Base-by-base conservation (phyloP, 441 rosid species). In the Aquilaria agallochum region DNA sequence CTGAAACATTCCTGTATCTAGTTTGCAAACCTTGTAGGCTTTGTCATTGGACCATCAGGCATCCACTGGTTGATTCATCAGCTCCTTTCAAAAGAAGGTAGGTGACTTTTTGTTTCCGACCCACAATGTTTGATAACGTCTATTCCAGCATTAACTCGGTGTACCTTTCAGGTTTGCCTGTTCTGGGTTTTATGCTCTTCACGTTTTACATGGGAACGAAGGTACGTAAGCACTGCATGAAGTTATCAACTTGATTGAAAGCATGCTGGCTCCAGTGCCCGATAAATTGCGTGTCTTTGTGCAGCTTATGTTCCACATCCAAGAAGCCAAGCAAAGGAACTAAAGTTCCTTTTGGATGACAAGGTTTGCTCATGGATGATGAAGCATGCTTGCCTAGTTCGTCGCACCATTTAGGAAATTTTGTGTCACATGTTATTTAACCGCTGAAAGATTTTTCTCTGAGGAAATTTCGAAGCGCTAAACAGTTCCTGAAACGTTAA, bases 1-100 rank as follows among this genome's bases (percentile, higher is more conserved):
- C 1, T 33, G 32, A 49, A 62, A 32, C 64, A 62, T 58, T 52
- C 60, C 63, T 15, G 30, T 50, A 14, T 72, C 81, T 81, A 91
- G 97, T 84, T 87, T 2, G 99, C 96, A 48, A 94, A 91, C 73
- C 97, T 94, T 58, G 92, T 81, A 60, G 99, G 97, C 68, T 94
- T 87, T 79, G 96, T 94, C 55, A 75, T 94, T 53, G 96, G 97
- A 59, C 96, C 96, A 40, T 86, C 95, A 0, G 90, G 92, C 50
- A 48, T 83, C 67, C 83, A 87, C 76, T 89, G 89, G 97, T 68
- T 87, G 73, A 68, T 83, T 45, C 78, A 92, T 58, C 82, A 69
- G 56, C 91, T 94, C 81, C 79, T 83, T 40, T 72, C 70, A 7
- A 72, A 69, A 66, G 86, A 91, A 80, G 99, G 99, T 89, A 78